Base-by-base conservation (phyloP, 2,329 filamentous ascomycete species). In the Botrytis elliptica region DNA sequence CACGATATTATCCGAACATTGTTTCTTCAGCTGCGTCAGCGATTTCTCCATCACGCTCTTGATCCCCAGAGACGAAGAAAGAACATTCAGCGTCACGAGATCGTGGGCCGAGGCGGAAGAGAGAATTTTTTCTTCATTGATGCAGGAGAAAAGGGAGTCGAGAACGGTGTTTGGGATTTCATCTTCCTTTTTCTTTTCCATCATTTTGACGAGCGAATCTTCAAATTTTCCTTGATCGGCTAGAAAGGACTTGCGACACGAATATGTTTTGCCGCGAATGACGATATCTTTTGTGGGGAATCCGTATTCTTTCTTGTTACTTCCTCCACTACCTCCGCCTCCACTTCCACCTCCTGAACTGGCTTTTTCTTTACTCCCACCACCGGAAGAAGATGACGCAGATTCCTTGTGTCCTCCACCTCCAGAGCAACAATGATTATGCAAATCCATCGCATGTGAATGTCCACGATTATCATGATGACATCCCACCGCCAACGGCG, bases 261-360 rank as follows among this genome's bases (percentile, higher is more conserved):
- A n/a, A 64, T 78, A 77, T 3, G 75, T 72, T 71, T 77, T 78
- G 2, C 77, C 77, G 20, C 79, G 76, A 9, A 81, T 60, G 2
- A 75, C 72, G 42, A 81, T 75, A 33, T 79, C 77, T 71, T 78
- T 79, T 6, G 76, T 79, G n/a, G 77, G 75, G 65, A 76, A 76
- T 22, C 75, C 69, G 33, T 75, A 77, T 22, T 75, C 69, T 46
- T 63, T 42, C 42, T n/a, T 62, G 20, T 57, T 69, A 38, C 64
- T 38, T n/a, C 64, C 64, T 22, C 62, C 62, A 29, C 49, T 55
- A 4, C 38, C n/a, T 29, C 62, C 44, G 6, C 25, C 49, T n/a
- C 63, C 20, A 18, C 29, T 1, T 29, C 44, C 29, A 16, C 44
- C 22, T 4, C 44, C 20, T 1, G 46, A 55, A 40, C 25, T 63